Percentiles rank a stretch among this genome's conserved stretches.
These are phyloP conservation scores for Cephaloascus albidus DNA, from an alignment of 805 yeast genomes.

Conservation along the genomic window DNA sequence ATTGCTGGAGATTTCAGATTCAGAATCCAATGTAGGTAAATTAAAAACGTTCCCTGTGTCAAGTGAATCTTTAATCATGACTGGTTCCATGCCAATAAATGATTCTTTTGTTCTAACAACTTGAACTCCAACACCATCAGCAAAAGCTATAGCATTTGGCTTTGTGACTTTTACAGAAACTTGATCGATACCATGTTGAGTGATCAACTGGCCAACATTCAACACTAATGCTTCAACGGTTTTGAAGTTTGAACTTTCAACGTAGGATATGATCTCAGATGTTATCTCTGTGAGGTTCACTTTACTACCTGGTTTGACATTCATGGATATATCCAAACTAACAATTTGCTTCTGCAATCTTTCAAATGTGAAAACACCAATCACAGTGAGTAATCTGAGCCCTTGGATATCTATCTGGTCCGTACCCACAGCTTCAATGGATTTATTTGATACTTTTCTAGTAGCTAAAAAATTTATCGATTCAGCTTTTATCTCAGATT, in stretches of 20 bases:
- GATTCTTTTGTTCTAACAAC: slow-evolving; percentile 39
- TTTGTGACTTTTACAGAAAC: slow-evolving; percentile 63
- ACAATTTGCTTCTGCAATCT: slow-evolving; percentile 75
- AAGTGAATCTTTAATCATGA: slow-evolving; percentile 6
- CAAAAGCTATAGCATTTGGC: slow-evolving; percentile 80
- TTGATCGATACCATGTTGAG: slow-evolving; percentile 29
- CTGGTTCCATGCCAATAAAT: slow-evolving; percentile 17
- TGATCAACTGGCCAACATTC: slow-evolving; percentile 52
- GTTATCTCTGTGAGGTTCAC: slow-evolving; percentile 18
- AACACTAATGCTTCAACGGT: slow-evolving; percentile 91
- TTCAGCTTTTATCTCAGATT: slow-evolving; percentile 52
- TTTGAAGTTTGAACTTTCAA: slow-evolving; percentile 74
- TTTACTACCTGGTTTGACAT: slow-evolving; percentile 10
- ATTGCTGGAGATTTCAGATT: neutral
- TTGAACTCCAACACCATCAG: slow-evolving; percentile 87
- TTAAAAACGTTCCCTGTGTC: slow-evolving; percentile 15
- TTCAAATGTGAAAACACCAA: slow-evolving; percentile 92
- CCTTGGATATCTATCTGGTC: slow-evolving; percentile 32
- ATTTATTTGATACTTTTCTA: slow-evolving; percentile 14
- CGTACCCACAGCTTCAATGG: slow-evolving; percentile 1
- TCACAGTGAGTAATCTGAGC: slow-evolving; percentile 59
- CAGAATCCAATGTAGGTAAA: slow-evolving; percentile 17
- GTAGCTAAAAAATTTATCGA: slow-evolving; percentile 30
- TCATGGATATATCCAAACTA: slow-evolving; percentile 44
- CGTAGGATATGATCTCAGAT: slow-evolving; percentile 42